Evolutionary conservation across 129 eudicot genomes (phyloP), one percentile per base, ranked within the genome.

Genomic region (Helichrysum umbraculigerum): DNA sequence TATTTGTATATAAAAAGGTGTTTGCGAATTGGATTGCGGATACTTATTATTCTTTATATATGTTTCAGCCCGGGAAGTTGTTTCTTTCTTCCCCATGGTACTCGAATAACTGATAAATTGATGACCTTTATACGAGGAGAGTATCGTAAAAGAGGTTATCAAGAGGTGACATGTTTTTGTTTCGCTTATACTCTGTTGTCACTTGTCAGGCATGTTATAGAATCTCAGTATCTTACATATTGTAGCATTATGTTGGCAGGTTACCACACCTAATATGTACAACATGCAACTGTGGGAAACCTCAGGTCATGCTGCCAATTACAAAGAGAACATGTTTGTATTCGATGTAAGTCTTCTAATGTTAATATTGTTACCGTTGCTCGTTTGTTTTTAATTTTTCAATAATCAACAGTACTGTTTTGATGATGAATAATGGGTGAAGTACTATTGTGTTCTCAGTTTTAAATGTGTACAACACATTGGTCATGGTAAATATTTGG

Each of bases 211-310:
- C 6, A 47, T 11, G 68, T 25, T 42, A 42, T 71, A 35, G 17
- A 64, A 59, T 66, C 52, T 72, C 33, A 35, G 17, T 57, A 66
- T 66, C 52, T 72, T 30, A 68, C 75, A 30, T 78, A 3, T 29
- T 62, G 54, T 80, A 67, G 42, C 59, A 47, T 29, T 88, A 68
- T 32, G 15, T 60, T 73, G 28, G 33, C 71, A 94, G 99, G 99
- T 91, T 68, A 70, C 83, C 50, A 84, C 88, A 67, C 97, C 99
- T 41, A 94, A 89, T 81, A 89, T 94, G 88, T 94, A 71, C 71
- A 94, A 94, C 80, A 94, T 94, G 99, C 89, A 91, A 76, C 84
- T 94, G 42, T 94, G 99, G 99, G 96, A 94, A 83, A 87, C 90
- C 19, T 94, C 99, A 50, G 99, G 99, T 8, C 99, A 91, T 83